Evolutionary conservation across 306 rosid species (phyloP).

Genomic region (Glycine soja): DNA sequence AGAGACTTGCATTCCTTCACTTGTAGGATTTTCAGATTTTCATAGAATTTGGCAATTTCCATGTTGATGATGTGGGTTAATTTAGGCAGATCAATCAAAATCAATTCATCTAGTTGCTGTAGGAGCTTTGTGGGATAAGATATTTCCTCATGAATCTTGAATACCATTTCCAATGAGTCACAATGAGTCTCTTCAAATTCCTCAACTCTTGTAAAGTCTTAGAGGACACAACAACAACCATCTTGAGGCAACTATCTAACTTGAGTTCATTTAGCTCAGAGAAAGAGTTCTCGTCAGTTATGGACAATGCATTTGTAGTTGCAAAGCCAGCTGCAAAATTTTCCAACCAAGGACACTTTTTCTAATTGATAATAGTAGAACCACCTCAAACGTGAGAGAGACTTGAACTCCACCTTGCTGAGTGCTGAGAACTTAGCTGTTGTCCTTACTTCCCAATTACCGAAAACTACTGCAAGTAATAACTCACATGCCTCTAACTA

Average conservation of each 20-base stretch:
- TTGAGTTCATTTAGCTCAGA: constrained; percentile 11
- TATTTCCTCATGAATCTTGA: too few species aligned
- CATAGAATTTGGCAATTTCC: neutral
- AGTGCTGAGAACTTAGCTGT: neutral
- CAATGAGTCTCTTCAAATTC: constrained; percentile 37
- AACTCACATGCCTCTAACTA: neutral
- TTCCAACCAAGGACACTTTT: too few species aligned
- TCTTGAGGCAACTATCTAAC: neutral
- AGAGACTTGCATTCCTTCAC: neutral
- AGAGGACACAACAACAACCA: constrained; percentile 22
- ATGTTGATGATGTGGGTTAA: neutral
- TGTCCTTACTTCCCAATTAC: neutral
- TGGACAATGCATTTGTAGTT: fast-evolving
- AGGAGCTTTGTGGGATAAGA: neutral
- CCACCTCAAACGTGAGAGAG: neutral
- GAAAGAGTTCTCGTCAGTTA: neutral
- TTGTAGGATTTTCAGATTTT: neutral
- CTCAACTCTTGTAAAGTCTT: neutral
- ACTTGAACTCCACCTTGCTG: neutral
- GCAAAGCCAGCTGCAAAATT: neutral
- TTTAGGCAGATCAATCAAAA: neutral
- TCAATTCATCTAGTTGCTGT: neutral
- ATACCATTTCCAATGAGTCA: too few species aligned
- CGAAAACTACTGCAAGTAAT: neutral
- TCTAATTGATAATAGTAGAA: fast-evolving